These are phyloP conservation scores for Myriosclerotinia curreyana DNA, from an alignment of 2,329 filamentous ascomycete genomes.

Conservation along the genomic window DNA sequence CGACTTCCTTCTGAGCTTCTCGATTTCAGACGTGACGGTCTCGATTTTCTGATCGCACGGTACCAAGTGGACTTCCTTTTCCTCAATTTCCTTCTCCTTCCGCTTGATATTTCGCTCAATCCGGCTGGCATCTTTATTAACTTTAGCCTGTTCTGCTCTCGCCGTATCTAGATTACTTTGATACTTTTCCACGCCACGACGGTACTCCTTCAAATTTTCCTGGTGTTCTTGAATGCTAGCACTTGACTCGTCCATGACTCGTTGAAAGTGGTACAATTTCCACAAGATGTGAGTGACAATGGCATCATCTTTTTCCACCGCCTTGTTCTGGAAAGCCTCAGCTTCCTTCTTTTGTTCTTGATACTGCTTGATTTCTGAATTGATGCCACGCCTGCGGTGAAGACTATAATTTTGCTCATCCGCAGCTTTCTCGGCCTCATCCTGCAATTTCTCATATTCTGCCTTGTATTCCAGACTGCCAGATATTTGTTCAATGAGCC, in stretches of 20 bases:
- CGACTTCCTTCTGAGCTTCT: slow-evolving; percentile 65
- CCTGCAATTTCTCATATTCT: slow-evolving; percentile 89
- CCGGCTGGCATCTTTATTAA: slow-evolving; percentile 71
- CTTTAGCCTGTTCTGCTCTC: slow-evolving; percentile 75
- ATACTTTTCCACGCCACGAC: slow-evolving; percentile 81
- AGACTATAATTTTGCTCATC: slow-evolving; percentile 89
- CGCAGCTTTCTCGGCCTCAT: slow-evolving; percentile 77
- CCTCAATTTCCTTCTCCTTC: slow-evolving; percentile 84
- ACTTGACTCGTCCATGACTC: slow-evolving; percentile 86
- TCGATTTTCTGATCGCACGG: slow-evolving; percentile 91
- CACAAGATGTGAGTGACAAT: slow-evolving; percentile 92
- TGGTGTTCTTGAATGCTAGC: slow-evolving; percentile 89
- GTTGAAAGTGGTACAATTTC: slow-evolving; percentile 96
- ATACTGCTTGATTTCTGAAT: slow-evolving; percentile 96
- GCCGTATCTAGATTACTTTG: slow-evolving; percentile 77
- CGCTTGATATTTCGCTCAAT: slow-evolving; percentile 81
- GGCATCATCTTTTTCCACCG: slow-evolving; percentile 83
- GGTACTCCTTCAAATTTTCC: slow-evolving; percentile 89
- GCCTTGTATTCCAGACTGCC: slow-evolving; percentile 92
- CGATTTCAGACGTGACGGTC: slow-evolving; percentile 69
- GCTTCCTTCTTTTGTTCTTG: slow-evolving; percentile 95
- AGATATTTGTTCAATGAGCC: slow-evolving; percentile 95
- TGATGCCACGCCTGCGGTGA: slow-evolving; percentile 86
- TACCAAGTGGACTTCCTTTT: slow-evolving; percentile 78
- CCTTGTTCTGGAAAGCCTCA: slow-evolving; percentile 88